Conservation (phyloP, 2,329 filamentous ascomycete species). For the Bisporella sp. region DNA sequence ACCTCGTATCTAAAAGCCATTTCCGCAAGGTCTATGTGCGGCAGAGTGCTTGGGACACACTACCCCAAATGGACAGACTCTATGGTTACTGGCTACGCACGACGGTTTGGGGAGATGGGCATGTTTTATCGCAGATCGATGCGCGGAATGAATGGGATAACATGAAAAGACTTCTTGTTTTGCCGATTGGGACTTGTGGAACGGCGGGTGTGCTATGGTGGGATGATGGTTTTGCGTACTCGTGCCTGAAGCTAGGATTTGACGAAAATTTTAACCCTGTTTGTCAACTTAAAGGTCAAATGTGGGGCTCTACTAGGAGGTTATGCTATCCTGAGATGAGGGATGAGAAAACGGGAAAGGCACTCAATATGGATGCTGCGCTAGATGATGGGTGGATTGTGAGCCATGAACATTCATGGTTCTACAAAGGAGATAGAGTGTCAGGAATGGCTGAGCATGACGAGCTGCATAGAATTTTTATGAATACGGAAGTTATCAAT, state of each 20-base stretch:
- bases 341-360: not conserved
- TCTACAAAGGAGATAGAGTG: slow-evolving; percentile 3
- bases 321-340: no score
- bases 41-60: not conserved
- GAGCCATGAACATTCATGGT: not conserved
- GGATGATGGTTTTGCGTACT: not conserved
- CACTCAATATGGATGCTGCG: not conserved
- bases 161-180: slow-evolving; percentile 2
- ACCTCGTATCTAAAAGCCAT: not conserved
- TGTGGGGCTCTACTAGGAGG: not conserved
- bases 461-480: not conserved
- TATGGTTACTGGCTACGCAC: slow-evolving; percentile 5
- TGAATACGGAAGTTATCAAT: not conserved
- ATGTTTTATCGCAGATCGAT: not conserved
- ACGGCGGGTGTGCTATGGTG: slow-evolving; percentile 7
- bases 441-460: not conserved
- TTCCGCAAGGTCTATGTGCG: slow-evolving; percentile 3
- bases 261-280: slow-evolving; percentile 6
- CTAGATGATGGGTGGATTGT: not conserved
- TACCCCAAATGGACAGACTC: not conserved
- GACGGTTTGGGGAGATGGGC: not conserved
- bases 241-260: slow-evolving; percentile 6
- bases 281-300: not conserved
- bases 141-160: slow-evolving; percentile 2
- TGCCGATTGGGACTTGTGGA: slow-evolving; percentile 4